Evolutionary conservation across 2,329 filamentous ascomycete genomes (phyloP).

Genomic region (Eurotiales sp.): DNA sequence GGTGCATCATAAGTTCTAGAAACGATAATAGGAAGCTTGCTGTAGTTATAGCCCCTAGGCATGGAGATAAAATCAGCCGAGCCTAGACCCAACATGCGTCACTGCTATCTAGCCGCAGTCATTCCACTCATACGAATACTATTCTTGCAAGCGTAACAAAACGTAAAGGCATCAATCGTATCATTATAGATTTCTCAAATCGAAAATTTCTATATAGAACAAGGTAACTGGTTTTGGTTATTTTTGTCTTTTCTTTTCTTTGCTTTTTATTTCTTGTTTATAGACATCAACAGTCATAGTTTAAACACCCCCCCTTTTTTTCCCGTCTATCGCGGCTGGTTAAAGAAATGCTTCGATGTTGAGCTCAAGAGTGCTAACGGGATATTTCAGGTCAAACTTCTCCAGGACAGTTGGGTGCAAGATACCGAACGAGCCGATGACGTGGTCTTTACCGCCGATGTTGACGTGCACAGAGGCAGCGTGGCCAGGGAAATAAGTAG

Average conservation of each 20-base stretch:
- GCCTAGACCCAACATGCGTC: no score
- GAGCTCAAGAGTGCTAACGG: constrained; percentile 89
- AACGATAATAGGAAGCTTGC: no score
- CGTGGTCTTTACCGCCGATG: constrained; percentile 66
- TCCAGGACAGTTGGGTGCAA: constrained; percentile 89
- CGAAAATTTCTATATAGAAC: neutral
- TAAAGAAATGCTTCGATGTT: constrained; percentile 91
- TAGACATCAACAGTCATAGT: neutral
- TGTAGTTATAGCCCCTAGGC: no score
- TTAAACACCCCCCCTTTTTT: neutral
- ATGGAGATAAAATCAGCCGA: no score
- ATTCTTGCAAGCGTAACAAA: no score
- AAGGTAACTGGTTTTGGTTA: neutral
- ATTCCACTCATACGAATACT: no score
- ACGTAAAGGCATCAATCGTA: neutral
- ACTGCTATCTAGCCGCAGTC: no score
- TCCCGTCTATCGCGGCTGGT: constrained; percentile 10
- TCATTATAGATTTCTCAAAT: constrained; percentile 5
- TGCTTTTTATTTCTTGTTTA: constrained; percentile 7
- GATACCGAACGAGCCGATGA: constrained; percentile 89
- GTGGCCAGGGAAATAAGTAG: constrained; percentile 88
- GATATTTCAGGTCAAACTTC: constrained; percentile 89
- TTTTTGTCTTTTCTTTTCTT: constrained; percentile 13
- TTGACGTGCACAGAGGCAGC: constrained; percentile 80
- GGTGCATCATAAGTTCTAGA: neutral